These are phyloP conservation scores for Hypomyces rosellus DNA, from an alignment of 2,329 filamentous ascomycete genomes.

Conservation along the genomic window DNA sequence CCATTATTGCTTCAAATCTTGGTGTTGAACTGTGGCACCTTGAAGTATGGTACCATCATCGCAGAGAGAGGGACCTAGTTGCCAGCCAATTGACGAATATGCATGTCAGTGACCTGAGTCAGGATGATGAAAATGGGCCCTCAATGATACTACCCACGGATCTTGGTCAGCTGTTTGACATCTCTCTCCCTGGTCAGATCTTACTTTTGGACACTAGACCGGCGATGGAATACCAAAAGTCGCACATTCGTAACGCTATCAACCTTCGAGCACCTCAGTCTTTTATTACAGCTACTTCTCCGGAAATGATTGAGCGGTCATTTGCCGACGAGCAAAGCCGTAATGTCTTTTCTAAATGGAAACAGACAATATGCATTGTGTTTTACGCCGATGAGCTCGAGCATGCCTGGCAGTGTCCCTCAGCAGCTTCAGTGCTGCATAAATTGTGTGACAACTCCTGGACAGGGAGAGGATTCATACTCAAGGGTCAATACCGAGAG, in stretches of 20 bases:
- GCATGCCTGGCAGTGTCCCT: constrained; percentile 44
- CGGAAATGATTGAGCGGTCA: constrained; percentile 46
- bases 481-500: constrained; percentile 51
- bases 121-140: constrained; percentile 26
- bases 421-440: constrained; percentile 37
- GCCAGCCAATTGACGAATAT: constrained; percentile 39
- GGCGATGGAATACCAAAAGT: constrained; percentile 39
- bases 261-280: constrained; percentile 45
- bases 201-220: constrained; percentile 47
- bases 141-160: constrained; percentile 47
- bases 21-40: constrained; percentile 46
- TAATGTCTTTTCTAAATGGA: constrained; percentile 40
- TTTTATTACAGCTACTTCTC: constrained; percentile 40
- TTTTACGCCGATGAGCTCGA: constrained; percentile 48
- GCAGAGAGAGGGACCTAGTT: constrained; percentile 43
- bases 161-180: constrained; percentile 44
- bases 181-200: constrained; percentile 39
- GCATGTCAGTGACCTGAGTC: constrained; percentile 31
- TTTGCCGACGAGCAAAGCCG: constrained; percentile 44
- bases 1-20: constrained; percentile 49
- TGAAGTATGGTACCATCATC: constrained; percentile 50
- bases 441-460: constrained; percentile 44
- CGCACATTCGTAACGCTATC: constrained; percentile 46
- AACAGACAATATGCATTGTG: constrained; percentile 41
- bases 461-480: constrained; percentile 45